Evolutionary conservation across 106 monocot species (phyloP), one percentile per base, ranked within the genome.

Genomic region (Ottelia alismoides): DNA sequence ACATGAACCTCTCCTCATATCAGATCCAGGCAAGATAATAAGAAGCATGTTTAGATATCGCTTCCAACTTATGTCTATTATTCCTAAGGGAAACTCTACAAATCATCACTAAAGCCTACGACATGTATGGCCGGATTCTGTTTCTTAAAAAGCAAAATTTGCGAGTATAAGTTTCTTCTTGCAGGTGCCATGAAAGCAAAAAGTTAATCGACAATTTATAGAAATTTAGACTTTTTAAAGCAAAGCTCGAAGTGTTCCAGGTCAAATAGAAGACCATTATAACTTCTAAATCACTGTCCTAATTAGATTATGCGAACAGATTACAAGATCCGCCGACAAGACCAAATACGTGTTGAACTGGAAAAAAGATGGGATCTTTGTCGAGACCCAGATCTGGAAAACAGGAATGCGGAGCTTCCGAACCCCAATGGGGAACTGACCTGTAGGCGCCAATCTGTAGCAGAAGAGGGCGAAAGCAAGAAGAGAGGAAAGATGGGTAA

Each of bases 341-440:
- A 54, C 27, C 7, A 27, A 17, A 20, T 11, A 18, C 11, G 24
- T 27, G 16, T 0, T 29, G 10, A 18, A 35, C 17, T 50, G 16
- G 53, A 25, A 23, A 35, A 11, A 1, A 21, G 10, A 45, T n/a
- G n/a, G n/a, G n/a, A n/a, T n/a, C n/a, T n/a, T n/a, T n/a, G n/a
- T n/a, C n/a, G n/a, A n/a, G n/a, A n/a, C n/a, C n/a, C n/a, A n/a
- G n/a, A n/a, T n/a, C n/a, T n/a, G n/a, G n/a, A n/a, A n/a, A n/a
- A n/a, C n/a, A n/a, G n/a, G n/a, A n/a, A n/a, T n/a, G n/a, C n/a
- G n/a, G n/a, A n/a, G n/a, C n/a, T n/a, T n/a, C n/a, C n/a, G n/a
- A n/a, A n/a, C n/a, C n/a, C n/a, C n/a, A 47, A 40, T 27, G 22
- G 30, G 27, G 12, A 11, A 60, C 75, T 31, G 49, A 81, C 81